These are phyloP conservation scores for Aechmea fasciata DNA, from an alignment of 176 grass and related monocot species.

Conservation along the genomic window DNA sequence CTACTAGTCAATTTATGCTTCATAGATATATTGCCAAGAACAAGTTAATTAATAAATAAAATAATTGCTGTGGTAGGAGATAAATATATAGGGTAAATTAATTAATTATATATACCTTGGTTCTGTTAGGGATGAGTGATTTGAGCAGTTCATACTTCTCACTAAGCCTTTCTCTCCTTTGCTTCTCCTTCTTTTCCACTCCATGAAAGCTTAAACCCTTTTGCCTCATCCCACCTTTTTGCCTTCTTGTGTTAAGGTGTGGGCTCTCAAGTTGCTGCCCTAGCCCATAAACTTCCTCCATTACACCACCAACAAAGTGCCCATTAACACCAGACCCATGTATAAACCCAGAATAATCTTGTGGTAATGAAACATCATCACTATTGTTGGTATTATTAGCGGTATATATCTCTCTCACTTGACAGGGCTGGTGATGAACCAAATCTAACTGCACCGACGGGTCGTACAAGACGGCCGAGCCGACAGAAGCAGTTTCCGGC, in stretches of 20 bases:
- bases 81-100: background rate
- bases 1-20: too few species aligned
- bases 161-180: slow-evolving; percentile 48
- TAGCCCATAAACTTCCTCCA: background rate
- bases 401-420: background rate
- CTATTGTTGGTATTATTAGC: too few species aligned
- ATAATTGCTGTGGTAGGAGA: background rate
- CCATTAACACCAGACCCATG: background rate
- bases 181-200: slow-evolving; percentile 75
- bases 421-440: background rate
- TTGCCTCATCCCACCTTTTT: background rate
- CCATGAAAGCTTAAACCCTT: slow-evolving; percentile 20
- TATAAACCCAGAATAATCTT: slow-evolving; percentile 2
- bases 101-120: slow-evolving; percentile 27
- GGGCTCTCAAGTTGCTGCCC: slow-evolving; percentile 7
- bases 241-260: background rate
- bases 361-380: background rate
- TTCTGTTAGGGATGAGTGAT: slow-evolving; percentile 62
- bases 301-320: background rate
- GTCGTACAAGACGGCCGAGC: background rate
- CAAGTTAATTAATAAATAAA: background rate
- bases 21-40: background rate
- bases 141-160: slow-evolving; percentile 59
- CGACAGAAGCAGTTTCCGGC: background rate
- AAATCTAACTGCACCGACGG: slow-evolving; percentile 2